These are phyloP conservation scores for Alopecurus myosuroides DNA, from an alignment of 176 grass and related monocot species.

Conservation along the genomic window DNA sequence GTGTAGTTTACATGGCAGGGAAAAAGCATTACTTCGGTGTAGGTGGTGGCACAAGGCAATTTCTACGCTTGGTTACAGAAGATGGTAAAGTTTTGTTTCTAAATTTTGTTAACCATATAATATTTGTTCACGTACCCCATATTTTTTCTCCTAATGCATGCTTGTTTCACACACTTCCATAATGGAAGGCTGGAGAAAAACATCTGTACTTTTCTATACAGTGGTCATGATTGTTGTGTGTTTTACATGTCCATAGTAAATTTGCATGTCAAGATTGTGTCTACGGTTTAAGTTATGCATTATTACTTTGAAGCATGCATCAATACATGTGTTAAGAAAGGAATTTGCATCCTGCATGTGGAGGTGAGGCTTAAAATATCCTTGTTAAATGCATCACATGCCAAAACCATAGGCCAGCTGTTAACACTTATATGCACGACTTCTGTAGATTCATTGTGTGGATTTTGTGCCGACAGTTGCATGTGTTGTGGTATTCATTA, in stretches of 20 bases:
- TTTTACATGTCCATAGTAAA: conserved; percentile 20
- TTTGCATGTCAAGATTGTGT: not conserved
- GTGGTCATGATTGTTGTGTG: not conserved
- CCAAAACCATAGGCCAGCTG: not conserved
- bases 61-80: conserved; percentile 84
- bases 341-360: not conserved
- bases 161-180: not conserved
- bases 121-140: conserved; percentile 12
- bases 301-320: not conserved
- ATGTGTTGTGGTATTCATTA: not conserved
- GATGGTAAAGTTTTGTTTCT: conserved; percentile 55
- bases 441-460: conserved; percentile 2
- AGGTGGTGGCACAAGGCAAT: conserved; percentile 91
- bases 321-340: not conserved
- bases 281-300: not conserved
- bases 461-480: not conserved
- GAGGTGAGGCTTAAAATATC: not conserved
- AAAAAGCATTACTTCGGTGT: conserved; percentile 99
- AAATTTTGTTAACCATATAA: conserved; percentile 1
- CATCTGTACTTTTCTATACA: not conserved
- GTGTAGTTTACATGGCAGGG: conserved; percentile 83
- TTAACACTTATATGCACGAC: not conserved
- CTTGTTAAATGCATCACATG: conserved; percentile 8
- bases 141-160: not conserved
- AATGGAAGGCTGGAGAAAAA: not conserved